Evolutionary conservation across 805 yeast genomes (phyloP), one percentile per base, ranked within the genome.

Genomic region (Schwanniomyces vanrijiae): DNA sequence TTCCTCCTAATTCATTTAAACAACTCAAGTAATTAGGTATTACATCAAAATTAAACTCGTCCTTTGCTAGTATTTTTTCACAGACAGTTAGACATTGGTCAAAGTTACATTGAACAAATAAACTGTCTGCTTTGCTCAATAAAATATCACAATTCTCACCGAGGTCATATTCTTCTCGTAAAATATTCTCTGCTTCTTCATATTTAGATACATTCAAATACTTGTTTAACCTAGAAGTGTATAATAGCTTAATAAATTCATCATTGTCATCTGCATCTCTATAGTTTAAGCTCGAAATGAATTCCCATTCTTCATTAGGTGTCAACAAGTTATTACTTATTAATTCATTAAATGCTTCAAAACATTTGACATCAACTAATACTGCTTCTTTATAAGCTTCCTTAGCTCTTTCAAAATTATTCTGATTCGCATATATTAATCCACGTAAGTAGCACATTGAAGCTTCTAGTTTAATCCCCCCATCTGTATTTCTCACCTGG

Each of bases 381-480:
- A 91, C 83, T 0, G 98, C 97, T 59, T 90, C 96, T 59, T 83
- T 82, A 57, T 83, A 90, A 44, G 94, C 86, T 45, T 87, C 90
- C 57, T 88, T 90, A 0, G 98, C 98, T 51, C 79, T 76, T 18
- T 86, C 94, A 58, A 88, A 85, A 65, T 88, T 88, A 62, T 88
- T 89, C 59, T 86, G 91, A 51, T 85, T 83, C 9, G 92, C 80
- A 62, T 84, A 90, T 3, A 92, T 84, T 48, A 85, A 75, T 1
- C 98, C 99, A 49, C 97, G 73, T 37, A 92, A 68, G 55, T 80
- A 90, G 60, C 95, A 87, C 78, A 94, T 77, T 2, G 96, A 87
- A 0, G 96, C 86, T 59, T 89, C 96, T 37, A 91, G 70, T 62
- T 86, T 86, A 20, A 91, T 84, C 1, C 96, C 97, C 5, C 94